A percentile compares a stretch with the other conserved stretches of the same genome.
Evolutionary conservation across 768 basidiomycete species (phyloP).

Genomic region (Chlorophyllum brunneum): DNA sequence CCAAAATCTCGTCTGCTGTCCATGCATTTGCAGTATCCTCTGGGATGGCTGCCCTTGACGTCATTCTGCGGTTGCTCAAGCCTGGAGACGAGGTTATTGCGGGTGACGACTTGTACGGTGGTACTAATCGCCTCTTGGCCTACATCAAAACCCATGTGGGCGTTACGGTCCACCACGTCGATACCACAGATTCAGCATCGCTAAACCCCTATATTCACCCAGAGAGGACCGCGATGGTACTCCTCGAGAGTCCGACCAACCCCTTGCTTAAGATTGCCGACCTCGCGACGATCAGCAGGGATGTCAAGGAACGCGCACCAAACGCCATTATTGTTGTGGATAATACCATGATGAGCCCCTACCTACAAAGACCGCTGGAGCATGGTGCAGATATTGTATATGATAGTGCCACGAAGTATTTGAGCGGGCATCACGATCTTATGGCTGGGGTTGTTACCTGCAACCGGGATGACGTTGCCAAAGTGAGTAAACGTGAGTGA

Average conservation of each 20-base stretch:
- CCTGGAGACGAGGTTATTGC: slow-evolving; percentile 96
- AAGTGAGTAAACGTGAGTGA: neutral
- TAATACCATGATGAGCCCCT: slow-evolving; percentile 99
- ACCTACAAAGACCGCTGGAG: slow-evolving; percentile 91
- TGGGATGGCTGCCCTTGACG: slow-evolving; percentile 97
- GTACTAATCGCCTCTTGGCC: slow-evolving; percentile 90
- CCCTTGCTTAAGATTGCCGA: slow-evolving; percentile 95
- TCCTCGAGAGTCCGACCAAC: slow-evolving; percentile 96
- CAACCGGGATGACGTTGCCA: slow-evolving; percentile 82
- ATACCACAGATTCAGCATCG: slow-evolving; percentile 74
- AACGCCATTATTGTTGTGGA: slow-evolving; percentile 87
- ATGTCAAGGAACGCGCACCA: slow-evolving; percentile 80
- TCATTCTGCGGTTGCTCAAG: slow-evolving; percentile 90
- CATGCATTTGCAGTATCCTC: slow-evolving; percentile 93
- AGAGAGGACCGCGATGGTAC: slow-evolving; percentile 87
- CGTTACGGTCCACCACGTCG: slow-evolving; percentile 88
- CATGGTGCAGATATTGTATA: slow-evolving; percentile 97
- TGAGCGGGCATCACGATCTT: slow-evolving; percentile 97
- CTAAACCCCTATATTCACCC: slow-evolving; percentile 63
- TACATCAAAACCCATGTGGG: slow-evolving; percentile 88
- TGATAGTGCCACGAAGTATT: slow-evolving; percentile 96
- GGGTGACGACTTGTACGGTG: slow-evolving; percentile 96
- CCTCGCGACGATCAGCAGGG: slow-evolving; percentile 73
- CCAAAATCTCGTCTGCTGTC: slow-evolving; percentile 90
- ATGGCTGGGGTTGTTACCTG: slow-evolving; percentile 97